These are phyloP conservation scores for Eimeria necatrix DNA, from an alignment of 169 alveolate genomes.

Conservation along the genomic window DNA sequence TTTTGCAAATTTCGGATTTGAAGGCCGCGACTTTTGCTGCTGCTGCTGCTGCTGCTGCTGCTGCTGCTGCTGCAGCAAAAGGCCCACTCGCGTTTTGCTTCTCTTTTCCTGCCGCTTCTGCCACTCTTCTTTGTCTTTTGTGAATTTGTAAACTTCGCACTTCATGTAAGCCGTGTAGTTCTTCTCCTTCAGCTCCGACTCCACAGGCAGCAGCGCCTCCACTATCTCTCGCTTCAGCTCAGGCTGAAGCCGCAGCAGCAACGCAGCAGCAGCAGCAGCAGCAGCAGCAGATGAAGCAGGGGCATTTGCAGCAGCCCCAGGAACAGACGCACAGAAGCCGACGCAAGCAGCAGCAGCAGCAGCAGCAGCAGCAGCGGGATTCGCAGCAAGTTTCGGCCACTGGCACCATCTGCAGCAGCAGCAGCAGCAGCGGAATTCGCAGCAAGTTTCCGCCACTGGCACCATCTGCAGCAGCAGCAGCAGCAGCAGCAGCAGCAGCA, in stretches of 20 bases:
- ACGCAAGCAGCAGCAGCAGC: slow-evolving; percentile 22
- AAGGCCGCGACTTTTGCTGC: too few species aligned
- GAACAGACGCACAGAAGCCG: too few species aligned
- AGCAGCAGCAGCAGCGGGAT: neutral
- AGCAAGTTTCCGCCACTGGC: too few species aligned
- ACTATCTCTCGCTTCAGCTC: slow-evolving; percentile 79
- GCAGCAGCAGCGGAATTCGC: neutral
- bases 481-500: too few species aligned
- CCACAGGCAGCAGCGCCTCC: slow-evolving; percentile 66
- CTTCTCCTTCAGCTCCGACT: slow-evolving; percentile 63
- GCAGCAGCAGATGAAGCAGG: neutral
- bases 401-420: too few species aligned
- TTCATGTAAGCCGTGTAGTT: slow-evolving; percentile 55
- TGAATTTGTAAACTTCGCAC: slow-evolving; percentile 68
- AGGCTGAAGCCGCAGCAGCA: slow-evolving; percentile 36
- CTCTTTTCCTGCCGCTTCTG: slow-evolving; percentile 52
- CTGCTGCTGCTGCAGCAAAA: neutral
- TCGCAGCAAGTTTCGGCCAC: neutral
- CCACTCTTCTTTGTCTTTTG: slow-evolving; percentile 70
- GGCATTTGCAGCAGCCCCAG: neutral
- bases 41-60: too few species aligned
- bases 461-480: too few species aligned
- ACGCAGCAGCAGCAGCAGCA: neutral
- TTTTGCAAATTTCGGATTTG: too few species aligned
- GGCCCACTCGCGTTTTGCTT: slow-evolving; percentile 64